Evolutionary conservation across 2,329 filamentous ascomycete genomes (phyloP).

Genomic region (Alternaria alternata): DNA sequence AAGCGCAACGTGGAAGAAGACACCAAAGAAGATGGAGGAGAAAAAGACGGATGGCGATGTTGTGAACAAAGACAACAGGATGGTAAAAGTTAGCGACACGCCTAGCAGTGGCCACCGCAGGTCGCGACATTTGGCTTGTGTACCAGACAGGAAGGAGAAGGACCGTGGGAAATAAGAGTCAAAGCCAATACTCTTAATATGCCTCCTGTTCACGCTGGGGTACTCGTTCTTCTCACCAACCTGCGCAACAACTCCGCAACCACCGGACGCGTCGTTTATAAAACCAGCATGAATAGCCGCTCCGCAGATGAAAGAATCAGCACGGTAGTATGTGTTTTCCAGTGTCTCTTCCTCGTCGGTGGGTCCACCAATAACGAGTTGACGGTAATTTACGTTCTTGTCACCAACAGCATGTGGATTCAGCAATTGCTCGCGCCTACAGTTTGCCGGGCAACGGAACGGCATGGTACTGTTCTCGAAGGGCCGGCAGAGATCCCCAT

Average conservation of each 20-base stretch:
- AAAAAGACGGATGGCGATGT: slow-evolving; percentile 83
- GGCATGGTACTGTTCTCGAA: slow-evolving; percentile 75
- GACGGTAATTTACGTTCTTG: slow-evolving; percentile 65
- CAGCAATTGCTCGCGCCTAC: slow-evolving; percentile 69
- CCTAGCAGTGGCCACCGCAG: slow-evolving; percentile 84
- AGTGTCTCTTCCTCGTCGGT: slow-evolving; percentile 50
- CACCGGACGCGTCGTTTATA: slow-evolving; percentile 74
- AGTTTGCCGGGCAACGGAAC: slow-evolving; percentile 79
- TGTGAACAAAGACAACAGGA: slow-evolving; percentile 81
- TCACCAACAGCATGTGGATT: slow-evolving; percentile 80
- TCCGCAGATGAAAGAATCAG: slow-evolving; percentile 87
- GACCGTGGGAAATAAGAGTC: slow-evolving; percentile 89
- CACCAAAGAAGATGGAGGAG: slow-evolving; percentile 78
- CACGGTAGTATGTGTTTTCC: slow-evolving; percentile 74
- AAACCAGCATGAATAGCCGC: slow-evolving; percentile 85
- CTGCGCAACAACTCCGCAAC: slow-evolving; percentile 81
- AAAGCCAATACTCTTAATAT: slow-evolving; percentile 79
- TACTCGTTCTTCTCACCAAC: slow-evolving; percentile 74
- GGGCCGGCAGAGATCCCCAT: slow-evolving; percentile 77
- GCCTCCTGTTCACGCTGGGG: slow-evolving; percentile 70
- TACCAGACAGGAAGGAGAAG: slow-evolving; percentile 75
- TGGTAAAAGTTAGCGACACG: slow-evolving; percentile 81
- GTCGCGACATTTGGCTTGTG: slow-evolving; percentile 75
- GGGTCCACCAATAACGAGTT: slow-evolving; percentile 64
- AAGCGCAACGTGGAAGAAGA: slow-evolving; percentile 90